These are phyloP conservation scores for Stachybotrys chartarum DNA, from an alignment of 2,329 filamentous ascomycete genomes.

Conservation along the genomic window DNA sequence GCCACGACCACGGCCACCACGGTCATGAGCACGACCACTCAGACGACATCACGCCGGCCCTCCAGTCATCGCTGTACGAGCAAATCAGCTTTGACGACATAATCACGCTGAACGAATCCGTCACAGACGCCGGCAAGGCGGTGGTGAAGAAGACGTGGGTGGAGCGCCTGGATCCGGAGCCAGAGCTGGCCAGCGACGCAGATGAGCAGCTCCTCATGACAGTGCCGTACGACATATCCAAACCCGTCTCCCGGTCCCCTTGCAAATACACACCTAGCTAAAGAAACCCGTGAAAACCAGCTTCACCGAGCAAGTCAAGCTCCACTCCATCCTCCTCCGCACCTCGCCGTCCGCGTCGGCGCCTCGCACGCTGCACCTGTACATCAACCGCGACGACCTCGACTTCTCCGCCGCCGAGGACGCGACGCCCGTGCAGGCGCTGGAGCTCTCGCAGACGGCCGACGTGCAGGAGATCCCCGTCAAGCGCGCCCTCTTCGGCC, in stretches of 20 bases:
- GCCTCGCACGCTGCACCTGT: constrained; percentile 78
- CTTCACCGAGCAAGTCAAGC: constrained; percentile 88
- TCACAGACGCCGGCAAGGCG: constrained; percentile 58
- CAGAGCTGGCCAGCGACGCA: constrained; percentile 76
- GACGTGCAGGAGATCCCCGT: constrained; percentile 85
- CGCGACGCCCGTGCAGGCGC: constrained; percentile 61
- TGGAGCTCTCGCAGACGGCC: constrained; percentile 69
- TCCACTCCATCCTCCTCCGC: constrained; percentile 83
- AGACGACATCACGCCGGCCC: constrained; percentile 84
- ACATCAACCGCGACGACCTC: constrained; percentile 78
- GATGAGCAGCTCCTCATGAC: constrained; percentile 94
- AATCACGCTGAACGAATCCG: constrained; percentile 75
- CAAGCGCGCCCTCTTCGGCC: constrained; percentile 81
- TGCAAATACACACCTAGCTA: background rate
- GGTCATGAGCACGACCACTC: constrained; percentile 72
- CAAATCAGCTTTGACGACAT: constrained; percentile 87
- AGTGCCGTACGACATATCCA: constrained; percentile 60
- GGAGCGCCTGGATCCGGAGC: constrained; percentile 62
- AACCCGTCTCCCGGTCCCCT: background rate
- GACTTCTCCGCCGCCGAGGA: constrained; percentile 76
- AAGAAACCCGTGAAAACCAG: constrained; percentile 31
- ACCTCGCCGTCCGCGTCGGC: constrained; percentile 64
- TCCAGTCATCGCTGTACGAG: constrained; percentile 85
- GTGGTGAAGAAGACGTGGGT: constrained; percentile 89
- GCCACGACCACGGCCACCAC: constrained; percentile 46